Evolutionary conservation across 805 yeast genomes (phyloP), one percentile per base, ranked within the genome.

Genomic region (Saccharomycopsis lassenensis): DNA sequence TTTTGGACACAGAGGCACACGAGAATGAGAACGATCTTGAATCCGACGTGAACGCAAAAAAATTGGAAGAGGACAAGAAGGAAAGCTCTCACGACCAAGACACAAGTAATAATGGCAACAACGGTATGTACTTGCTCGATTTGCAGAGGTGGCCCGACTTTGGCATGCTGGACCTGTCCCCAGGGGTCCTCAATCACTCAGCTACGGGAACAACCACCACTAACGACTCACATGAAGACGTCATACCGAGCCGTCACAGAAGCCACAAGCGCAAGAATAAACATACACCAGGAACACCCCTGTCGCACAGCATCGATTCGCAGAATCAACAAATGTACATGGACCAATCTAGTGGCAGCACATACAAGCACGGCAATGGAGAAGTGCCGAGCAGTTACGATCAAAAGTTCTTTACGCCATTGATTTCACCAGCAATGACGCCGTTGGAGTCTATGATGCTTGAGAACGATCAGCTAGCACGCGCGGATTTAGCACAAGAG

Each of bases 391-490:
- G 17, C 10, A 27, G 12, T 14, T 12, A 12, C 7, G 74, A 78
- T 1, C 77, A 71, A 43, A 71, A 71, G 33, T 71, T 71, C 4
- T 81, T 77, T 55, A 81, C 91, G 1, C 91, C 93, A 1, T 61
- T 81, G 42, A 71, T 77, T 1, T 77, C 87, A 2, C 93, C 93
- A 0, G 77, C 81, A 7, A 79, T 74, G 11, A 72, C 85, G 2
- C 85, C 85, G 1, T 48, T 67, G 48, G 84, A 59, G 21, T 40
- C 51, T 6, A 35, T 40, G 41, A 21, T 40, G 3, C 19, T 33
- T 10, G 37, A 40, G 12, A n/a, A n/a, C n/a, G n/a, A n/a, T n/a
- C n/a, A n/a, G n/a, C n/a, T n/a, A n/a, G n/a, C n/a, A 19, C 8
- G 19, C 26, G 16, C 15, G 16, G 35, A 33, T 15, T 25, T 34